A percentile compares a stretch with the other conserved stretches of the same genome.
phyloP scores from a whole-genome alignment of 2,329 filamentous ascomycete genomes.

The Coniochaeta ligniaria region DNA sequence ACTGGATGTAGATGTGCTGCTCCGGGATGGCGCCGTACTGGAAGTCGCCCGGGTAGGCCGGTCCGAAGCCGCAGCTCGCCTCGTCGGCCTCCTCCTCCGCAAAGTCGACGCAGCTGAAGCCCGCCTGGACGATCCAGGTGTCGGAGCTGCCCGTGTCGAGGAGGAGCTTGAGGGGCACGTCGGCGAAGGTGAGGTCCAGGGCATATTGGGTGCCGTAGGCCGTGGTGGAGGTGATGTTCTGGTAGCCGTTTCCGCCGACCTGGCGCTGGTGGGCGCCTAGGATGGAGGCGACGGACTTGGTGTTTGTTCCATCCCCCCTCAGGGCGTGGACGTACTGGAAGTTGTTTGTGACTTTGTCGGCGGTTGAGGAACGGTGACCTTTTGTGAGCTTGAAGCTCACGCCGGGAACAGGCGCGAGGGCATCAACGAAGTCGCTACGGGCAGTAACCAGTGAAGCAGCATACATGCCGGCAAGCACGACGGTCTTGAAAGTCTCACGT shows the following conservation, averaged over 20 bases:
- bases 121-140: constrained; percentile 36
- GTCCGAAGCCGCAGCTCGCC: constrained; percentile 32
- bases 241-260: constrained; percentile 16
- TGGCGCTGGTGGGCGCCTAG: constrained; percentile 21
- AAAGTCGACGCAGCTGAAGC: constrained; percentile 34
- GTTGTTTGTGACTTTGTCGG: constrained; percentile 7
- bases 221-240: constrained; percentile 24
- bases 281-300: constrained; percentile 18
- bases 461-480: neutral
- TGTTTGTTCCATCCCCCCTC: constrained; percentile 7
- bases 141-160: constrained; percentile 46
- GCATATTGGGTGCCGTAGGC: constrained; percentile 24
- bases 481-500: neutral
- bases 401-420: constrained; percentile 9
- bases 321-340: constrained; percentile 8
- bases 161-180: constrained; percentile 22
- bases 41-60: constrained; percentile 29
- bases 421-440: constrained; percentile 2
- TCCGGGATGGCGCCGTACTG: constrained; percentile 27
- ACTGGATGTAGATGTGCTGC: constrained; percentile 38
- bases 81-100: constrained; percentile 20
- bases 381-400: constrained; percentile 11
- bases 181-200: constrained; percentile 18
- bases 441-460: neutral
- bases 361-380: constrained; percentile 8